These are phyloP conservation scores for Reticulascus tulasneorum DNA, from an alignment of 2,329 filamentous ascomycete genomes.

Conservation along the genomic window DNA sequence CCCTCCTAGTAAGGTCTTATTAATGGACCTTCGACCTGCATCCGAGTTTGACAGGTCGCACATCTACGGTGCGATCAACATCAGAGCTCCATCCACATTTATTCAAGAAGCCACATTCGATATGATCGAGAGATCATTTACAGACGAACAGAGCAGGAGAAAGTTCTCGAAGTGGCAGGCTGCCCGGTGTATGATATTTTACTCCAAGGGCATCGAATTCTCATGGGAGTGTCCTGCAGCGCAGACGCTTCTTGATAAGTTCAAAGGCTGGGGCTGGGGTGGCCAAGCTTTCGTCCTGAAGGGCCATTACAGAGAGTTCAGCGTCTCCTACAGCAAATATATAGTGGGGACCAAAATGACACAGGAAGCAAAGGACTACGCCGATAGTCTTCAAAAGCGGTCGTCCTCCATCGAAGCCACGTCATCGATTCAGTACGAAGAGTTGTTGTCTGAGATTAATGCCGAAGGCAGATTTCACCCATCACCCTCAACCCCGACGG, in stretches of 20 bases:
- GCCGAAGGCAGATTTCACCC: constrained; percentile 7
- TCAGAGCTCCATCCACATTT: constrained; percentile 47
- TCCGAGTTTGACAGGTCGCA: constrained; percentile 47
- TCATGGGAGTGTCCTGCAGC: constrained; percentile 49
- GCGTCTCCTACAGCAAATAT: constrained; percentile 47
- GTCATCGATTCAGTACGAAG: constrained; percentile 6
- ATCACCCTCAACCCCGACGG: constrained; percentile 1
- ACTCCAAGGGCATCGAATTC: constrained; percentile 46
- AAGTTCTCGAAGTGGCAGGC: constrained; percentile 43
- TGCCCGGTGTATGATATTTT: constrained; percentile 48
- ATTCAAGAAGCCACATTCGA: constrained; percentile 44
- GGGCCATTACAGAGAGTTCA: constrained; percentile 53
- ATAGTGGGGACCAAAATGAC: constrained; percentile 41
- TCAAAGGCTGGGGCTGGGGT: constrained; percentile 43
- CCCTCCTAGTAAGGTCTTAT: constrained; percentile 37
- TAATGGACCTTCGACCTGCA: constrained; percentile 47
- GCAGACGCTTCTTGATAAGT: constrained; percentile 38
- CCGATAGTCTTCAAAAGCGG: constrained; percentile 16
- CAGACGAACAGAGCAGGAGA: constrained; percentile 43
- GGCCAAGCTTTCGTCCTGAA: constrained; percentile 52
- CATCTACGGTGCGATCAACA: constrained; percentile 47
- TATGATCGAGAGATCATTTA: constrained; percentile 45
- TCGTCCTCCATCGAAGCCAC: too few species aligned
- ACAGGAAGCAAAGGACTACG: constrained; percentile 33
- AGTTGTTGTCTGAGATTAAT: constrained; percentile 6